Evolutionary conservation across 306 rosid species (phyloP).

Genomic region (Malus fusca): DNA sequence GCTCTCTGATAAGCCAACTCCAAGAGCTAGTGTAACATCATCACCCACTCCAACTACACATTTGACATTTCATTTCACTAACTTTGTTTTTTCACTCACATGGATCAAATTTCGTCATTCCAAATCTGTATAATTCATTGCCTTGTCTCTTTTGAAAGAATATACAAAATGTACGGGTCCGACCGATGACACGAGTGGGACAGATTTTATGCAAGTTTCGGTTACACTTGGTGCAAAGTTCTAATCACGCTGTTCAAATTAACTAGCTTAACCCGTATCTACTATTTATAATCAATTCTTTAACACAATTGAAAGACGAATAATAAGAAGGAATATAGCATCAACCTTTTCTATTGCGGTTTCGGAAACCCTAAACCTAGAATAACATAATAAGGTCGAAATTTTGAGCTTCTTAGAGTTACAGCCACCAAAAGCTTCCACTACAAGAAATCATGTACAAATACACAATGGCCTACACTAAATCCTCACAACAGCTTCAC

Average conservation of each 20-base stretch:
- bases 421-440: slow-evolving; percentile 45
- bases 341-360: background rate
- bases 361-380: background rate
- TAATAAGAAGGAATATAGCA: background rate
- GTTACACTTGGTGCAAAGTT: no score
- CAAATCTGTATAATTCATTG: background rate
- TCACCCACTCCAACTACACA: background rate
- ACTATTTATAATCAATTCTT: no score
- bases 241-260: no score
- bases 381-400: background rate
- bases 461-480: slow-evolving; percentile 39
- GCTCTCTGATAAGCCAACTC: no score
- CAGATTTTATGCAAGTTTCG: no score
- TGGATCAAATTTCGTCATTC: background rate
- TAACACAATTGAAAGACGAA: background rate
- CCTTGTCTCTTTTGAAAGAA: background rate
- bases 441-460: slow-evolving; percentile 55
- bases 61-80: background rate
- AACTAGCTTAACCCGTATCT: no score
- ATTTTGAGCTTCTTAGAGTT: background rate
- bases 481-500: slow-evolving; percentile 50
- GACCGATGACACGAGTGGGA: no score
- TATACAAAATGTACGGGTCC: no score
- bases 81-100: background rate
- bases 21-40: no score